Evolutionary conservation across 805 yeast genomes (phyloP).

Genomic region (Sugiyamaella valdiviana): DNA sequence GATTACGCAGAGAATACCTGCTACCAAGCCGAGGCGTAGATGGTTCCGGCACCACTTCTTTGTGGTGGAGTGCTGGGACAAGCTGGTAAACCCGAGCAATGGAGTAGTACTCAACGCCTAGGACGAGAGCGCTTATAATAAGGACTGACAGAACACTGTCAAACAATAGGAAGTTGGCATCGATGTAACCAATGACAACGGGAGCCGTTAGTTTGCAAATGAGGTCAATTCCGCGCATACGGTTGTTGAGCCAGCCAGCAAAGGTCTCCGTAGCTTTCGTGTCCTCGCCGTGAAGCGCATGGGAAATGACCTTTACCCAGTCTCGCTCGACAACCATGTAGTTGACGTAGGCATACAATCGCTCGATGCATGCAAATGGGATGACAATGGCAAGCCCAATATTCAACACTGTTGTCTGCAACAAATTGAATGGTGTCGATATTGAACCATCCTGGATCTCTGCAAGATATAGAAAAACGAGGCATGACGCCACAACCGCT

Average conservation of each 20-base stretch:
- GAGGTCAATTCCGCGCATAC: constrained; percentile 36
- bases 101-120: constrained; percentile 31
- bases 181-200: constrained; percentile 31
- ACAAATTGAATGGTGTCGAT: not conserved
- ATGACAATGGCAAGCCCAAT: constrained; percentile 21
- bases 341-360: constrained; percentile 32
- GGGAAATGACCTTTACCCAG: constrained; percentile 37
- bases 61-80: constrained; percentile 26
- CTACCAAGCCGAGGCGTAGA: not conserved
- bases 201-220: constrained; percentile 37
- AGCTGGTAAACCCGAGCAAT: constrained; percentile 32
- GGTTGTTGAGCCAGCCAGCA: constrained; percentile 30
- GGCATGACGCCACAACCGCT: constrained; percentile 29
- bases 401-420: not conserved
- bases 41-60: not conserved
- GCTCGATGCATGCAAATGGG: constrained; percentile 34
- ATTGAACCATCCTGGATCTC: not conserved
- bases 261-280: constrained; percentile 19
- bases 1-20: not conserved
- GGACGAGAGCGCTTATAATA: constrained; percentile 28
- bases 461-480: constrained; percentile 11
- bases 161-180: constrained; percentile 23
- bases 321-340: constrained; percentile 37
- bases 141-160: constrained; percentile 28
- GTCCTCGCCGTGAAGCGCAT: not conserved